These are phyloP conservation scores for Clonostachys solani DNA, from an alignment of 2,329 filamentous ascomycete genomes.

Conservation along the genomic window DNA sequence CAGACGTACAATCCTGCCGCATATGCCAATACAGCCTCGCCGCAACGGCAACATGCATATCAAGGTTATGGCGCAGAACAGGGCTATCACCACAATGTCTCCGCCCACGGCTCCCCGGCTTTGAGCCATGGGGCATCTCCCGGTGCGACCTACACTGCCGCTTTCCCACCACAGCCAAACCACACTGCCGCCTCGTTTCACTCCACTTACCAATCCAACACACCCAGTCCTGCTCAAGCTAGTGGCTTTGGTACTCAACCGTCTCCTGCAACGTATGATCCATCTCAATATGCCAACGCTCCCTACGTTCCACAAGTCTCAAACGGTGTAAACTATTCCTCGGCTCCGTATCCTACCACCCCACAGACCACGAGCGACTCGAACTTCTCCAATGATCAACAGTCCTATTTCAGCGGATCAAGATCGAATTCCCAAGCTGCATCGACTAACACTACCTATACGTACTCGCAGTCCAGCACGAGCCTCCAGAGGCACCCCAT, in stretches of 20 bases:
- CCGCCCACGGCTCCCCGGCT: constrained; percentile 24
- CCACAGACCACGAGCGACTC: constrained; percentile 50
- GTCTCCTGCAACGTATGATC: constrained; percentile 27
- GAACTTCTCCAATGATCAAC: constrained; percentile 37
- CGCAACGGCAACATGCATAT: constrained; percentile 48
- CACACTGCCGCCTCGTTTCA: constrained; percentile 6
- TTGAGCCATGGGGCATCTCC: constrained; percentile 27
- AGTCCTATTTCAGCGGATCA: constrained; percentile 34
- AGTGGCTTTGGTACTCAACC: constrained; percentile 19
- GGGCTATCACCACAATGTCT: constrained; percentile 32
- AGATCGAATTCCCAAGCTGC: constrained; percentile 48
- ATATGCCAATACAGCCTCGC: constrained; percentile 42
- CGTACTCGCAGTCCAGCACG: constrained; percentile 33
- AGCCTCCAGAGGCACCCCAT: constrained; percentile 55
- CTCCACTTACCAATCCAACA: neutral
- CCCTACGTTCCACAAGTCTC: constrained; percentile 29
- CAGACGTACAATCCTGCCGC: constrained; percentile 56
- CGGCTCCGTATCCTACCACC: constrained; percentile 46
- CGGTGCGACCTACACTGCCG: constrained; percentile 22
- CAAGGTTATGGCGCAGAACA: constrained; percentile 40
- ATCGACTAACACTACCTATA: constrained; percentile 37
- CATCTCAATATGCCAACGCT: constrained; percentile 18
- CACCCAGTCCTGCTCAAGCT: neutral
- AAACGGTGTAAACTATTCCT: constrained; percentile 33
- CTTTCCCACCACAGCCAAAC: constrained; percentile 12